phyloP scores from a whole-genome alignment of 2,329 filamentous ascomycete species.

The Lachnellula arida region DNA sequence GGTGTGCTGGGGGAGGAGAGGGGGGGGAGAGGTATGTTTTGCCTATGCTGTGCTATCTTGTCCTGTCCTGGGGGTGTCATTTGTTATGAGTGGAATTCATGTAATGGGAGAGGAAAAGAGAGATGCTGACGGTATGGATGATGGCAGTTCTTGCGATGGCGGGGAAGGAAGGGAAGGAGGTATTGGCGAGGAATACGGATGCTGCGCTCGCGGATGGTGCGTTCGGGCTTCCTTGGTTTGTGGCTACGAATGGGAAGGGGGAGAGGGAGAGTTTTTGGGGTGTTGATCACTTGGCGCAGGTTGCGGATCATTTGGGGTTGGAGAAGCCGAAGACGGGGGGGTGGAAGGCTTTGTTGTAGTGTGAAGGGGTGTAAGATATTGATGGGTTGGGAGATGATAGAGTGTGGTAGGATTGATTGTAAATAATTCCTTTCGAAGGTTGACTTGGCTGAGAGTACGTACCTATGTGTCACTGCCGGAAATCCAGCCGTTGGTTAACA shows the following conservation, averaged over 20 bases:
- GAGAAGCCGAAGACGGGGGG: conserved; percentile 33
- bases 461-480: no score
- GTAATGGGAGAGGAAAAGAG: not conserved
- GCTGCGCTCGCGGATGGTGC: conserved; percentile 47
- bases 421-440: not conserved
- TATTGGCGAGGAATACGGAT: conserved; percentile 45
- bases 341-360: conserved; percentile 26
- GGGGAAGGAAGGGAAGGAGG: conserved; percentile 24
- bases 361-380: not conserved
- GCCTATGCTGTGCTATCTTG: not conserved
- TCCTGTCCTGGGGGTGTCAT: not conserved
- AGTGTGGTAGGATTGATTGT: not conserved
- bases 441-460: not conserved
- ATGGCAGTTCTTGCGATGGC: conserved; percentile 17
- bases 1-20: conserved; percentile 41
- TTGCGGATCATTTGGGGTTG: conserved; percentile 48
- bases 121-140: not conserved
- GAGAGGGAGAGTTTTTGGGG: conserved; percentile 54
- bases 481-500: no score
- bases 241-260: conserved; percentile 49
- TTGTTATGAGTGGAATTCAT: not conserved
- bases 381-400: not conserved
- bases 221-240: conserved; percentile 58
- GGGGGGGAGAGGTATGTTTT: conserved; percentile 35
- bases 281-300: conserved; percentile 53